A percentile compares a stretch with the other conserved stretches of the same genome.
phyloP scores from a whole-genome alignment of 2,329 filamentous ascomycete genomes.

The Ophiostoma montium region DNA sequence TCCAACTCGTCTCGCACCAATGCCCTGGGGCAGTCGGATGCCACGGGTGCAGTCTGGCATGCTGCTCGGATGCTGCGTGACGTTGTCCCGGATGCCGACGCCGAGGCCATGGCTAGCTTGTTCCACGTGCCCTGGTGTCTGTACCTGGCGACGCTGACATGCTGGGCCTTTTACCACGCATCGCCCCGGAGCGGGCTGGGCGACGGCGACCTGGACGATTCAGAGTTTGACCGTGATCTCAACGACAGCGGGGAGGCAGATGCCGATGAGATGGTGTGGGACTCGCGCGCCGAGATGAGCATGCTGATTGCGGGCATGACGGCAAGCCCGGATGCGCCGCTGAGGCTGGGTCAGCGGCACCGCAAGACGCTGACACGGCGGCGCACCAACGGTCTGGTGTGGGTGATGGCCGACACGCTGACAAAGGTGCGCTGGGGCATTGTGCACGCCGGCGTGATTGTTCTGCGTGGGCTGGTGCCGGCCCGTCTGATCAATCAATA shows the following conservation, averaged over 20 bases:
- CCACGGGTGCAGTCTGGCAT: slow-evolving; percentile 8
- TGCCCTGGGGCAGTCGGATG: neutral
- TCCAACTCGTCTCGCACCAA: neutral
- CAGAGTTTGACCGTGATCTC: neutral
- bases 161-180: slow-evolving; percentile 12
- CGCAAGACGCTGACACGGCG: neutral
- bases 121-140: slow-evolving; percentile 14
- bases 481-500: slow-evolving; percentile 11
- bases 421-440: slow-evolving; percentile 13
- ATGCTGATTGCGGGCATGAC: slow-evolving; percentile 5
- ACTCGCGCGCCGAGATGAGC: slow-evolving; percentile 9
- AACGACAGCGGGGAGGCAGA: neutral
- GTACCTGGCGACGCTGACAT: slow-evolving; percentile 11
- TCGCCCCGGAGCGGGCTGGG: neutral
- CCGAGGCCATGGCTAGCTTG: slow-evolving; percentile 10
- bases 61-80: slow-evolving; percentile 9
- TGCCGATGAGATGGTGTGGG: slow-evolving; percentile 11
- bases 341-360: neutral
- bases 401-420: slow-evolving; percentile 11
- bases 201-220: neutral
- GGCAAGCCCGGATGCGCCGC: neutral
- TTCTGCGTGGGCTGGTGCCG: slow-evolving; percentile 10
- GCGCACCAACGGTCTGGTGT: slow-evolving; percentile 9
- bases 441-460: slow-evolving; percentile 11
- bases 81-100: slow-evolving; percentile 3